Conservation (phyloP, 2,329 filamentous ascomycete genomes). For the Penicillium sp. region DNA sequence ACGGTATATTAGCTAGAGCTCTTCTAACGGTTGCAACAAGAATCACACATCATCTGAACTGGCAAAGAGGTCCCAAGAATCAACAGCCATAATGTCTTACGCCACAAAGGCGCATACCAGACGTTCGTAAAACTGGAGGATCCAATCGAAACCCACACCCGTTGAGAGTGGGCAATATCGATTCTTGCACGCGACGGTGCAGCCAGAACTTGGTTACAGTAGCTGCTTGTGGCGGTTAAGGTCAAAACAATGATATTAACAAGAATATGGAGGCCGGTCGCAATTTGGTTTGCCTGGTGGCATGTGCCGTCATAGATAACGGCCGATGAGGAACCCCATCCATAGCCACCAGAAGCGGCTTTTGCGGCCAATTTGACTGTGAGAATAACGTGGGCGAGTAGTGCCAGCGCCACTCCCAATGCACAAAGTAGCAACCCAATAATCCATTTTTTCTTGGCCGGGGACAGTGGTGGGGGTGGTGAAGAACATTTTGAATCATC, state of each 20-base stretch:
- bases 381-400: not conserved
- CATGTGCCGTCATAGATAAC: not conserved
- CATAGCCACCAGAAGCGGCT: not conserved
- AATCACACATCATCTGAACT: not conserved
- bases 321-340: not conserved
- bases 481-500: not conserved
- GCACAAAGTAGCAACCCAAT: not conserved
- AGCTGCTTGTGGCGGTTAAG: not conserved
- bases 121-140: not conserved
- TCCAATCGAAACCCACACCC: slow-evolving; percentile 1
- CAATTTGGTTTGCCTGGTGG: not conserved
- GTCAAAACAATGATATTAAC: not conserved
- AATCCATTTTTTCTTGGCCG: not conserved
- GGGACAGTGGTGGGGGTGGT: not conserved
- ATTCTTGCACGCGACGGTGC: not conserved
- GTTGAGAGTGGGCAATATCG: not conserved
- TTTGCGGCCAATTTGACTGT: not conserved
- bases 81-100: not conserved
- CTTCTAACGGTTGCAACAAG: not conserved
- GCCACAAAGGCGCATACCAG: not conserved
- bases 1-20: not conserved
- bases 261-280: not conserved
- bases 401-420: not conserved
- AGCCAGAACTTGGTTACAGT: not conserved
- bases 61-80: not conserved